These are phyloP conservation scores for Arthrinium puccinioides DNA, from an alignment of 2,329 filamentous ascomycete genomes.

Conservation along the genomic window DNA sequence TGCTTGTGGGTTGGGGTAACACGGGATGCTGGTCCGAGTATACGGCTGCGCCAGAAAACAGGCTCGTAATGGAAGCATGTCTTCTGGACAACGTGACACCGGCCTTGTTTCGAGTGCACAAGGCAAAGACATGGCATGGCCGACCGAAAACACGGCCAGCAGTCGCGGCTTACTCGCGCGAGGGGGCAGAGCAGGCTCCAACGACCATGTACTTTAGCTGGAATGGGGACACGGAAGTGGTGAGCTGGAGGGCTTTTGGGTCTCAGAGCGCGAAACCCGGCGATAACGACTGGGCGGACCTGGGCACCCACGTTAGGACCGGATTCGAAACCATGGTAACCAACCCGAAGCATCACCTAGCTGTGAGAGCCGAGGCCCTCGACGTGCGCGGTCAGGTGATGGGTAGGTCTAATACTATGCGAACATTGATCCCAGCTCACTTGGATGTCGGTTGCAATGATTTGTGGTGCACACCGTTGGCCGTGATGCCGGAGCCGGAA, in stretches of 20 bases:
- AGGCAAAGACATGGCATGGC: constrained; percentile 17
- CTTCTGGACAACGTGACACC: constrained; percentile 11
- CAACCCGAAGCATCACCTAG: too few species aligned
- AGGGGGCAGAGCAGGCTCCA: background rate
- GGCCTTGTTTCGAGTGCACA: constrained; percentile 21
- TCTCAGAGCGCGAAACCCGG: constrained; percentile 18
- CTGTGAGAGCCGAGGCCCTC: too few species aligned
- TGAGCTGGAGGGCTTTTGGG: constrained; percentile 31
- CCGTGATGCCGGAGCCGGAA: too few species aligned
- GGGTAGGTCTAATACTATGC: too few species aligned
- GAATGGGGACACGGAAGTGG: constrained; percentile 26
- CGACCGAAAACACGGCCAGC: constrained; percentile 12
- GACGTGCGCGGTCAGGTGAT: too few species aligned
- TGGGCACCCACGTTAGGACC: background rate
- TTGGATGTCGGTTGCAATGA: too few species aligned
- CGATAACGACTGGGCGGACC: constrained; percentile 9
- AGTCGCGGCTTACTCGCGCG: constrained; percentile 13
- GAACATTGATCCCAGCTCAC: too few species aligned
- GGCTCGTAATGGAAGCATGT: constrained; percentile 13
- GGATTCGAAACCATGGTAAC: constrained; percentile 21
- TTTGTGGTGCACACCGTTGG: too few species aligned
- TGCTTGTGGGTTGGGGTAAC: constrained; percentile 35
- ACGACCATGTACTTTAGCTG: constrained; percentile 29
- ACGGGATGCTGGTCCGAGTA: constrained; percentile 19
- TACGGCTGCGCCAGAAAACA: constrained; percentile 13